Conservation (phyloP, 306 rosid genomes). For the Dryas octopetala region DNA sequence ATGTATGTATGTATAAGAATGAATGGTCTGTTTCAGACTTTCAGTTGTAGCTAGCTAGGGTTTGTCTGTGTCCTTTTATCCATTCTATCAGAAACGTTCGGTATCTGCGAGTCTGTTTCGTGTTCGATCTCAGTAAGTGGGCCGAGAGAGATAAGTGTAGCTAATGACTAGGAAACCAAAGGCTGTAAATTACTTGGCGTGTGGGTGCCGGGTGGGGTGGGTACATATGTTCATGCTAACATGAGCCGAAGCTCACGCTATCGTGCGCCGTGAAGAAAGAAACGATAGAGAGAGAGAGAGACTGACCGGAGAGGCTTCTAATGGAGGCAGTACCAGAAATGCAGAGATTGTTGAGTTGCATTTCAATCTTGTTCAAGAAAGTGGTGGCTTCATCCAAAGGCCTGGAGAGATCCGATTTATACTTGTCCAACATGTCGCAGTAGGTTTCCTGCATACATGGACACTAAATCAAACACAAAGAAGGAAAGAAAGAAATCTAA, state of each 20-base stretch:
- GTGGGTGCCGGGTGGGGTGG: neutral
- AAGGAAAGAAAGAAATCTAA: too few species aligned
- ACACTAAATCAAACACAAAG: neutral
- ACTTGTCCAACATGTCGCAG: conserved; percentile 75
- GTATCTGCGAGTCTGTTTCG: too few species aligned
- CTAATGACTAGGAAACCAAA: neutral
- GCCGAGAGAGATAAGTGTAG: neutral
- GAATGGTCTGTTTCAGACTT: too few species aligned
- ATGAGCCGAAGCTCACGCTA: neutral
- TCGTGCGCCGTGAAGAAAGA: neutral
- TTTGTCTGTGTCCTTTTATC: too few species aligned
- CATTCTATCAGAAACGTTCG: too few species aligned
- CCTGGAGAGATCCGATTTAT: conserved; percentile 78
- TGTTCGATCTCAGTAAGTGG: neutral
- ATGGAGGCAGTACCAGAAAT: conserved; percentile 32
- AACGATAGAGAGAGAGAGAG: neutral
- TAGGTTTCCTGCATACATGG: conserved; percentile 60
- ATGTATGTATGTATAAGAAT: too few species aligned
- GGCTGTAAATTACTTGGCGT: neutral
- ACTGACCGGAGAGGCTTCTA: conserved; percentile 70
- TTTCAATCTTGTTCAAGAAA: conserved; percentile 85
- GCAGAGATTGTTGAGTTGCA: conserved; percentile 75
- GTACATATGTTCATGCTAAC: neutral
- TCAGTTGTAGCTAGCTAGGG: too few species aligned
- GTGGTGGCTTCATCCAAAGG: conserved; percentile 92